Percentiles rank a stretch among this genome's conserved stretches.
Evolutionary conservation across 2,329 filamentous ascomycete genomes (phyloP).

Genomic region (Penicillium psychrosexuale): DNA sequence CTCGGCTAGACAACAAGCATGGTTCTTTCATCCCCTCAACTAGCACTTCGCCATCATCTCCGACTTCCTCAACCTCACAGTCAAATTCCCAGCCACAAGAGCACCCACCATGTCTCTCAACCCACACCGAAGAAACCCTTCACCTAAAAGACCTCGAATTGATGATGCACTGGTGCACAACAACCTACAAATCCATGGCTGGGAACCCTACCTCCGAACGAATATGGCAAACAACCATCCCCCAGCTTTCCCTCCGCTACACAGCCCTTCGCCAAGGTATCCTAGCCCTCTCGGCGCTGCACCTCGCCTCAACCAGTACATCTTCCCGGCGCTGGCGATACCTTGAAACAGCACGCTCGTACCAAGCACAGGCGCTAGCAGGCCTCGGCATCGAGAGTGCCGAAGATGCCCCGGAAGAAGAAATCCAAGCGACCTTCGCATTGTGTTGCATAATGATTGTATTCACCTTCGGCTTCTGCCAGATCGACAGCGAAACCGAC

Average conservation of each 20-base stretch:
- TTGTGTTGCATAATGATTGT: conserved; percentile 34
- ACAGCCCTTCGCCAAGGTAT: conserved; percentile 35
- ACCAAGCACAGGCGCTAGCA: conserved; percentile 26
- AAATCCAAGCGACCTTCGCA: conserved; percentile 38
- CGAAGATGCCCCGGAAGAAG: conserved; percentile 23
- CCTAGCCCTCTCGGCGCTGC: conserved; percentile 35
- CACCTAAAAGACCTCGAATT: conserved; percentile 33
- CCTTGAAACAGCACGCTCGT: conserved; percentile 28
- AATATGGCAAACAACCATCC: conserved; percentile 34
- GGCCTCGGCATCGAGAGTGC: conserved; percentile 22
- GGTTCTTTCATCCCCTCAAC: conserved; percentile 9
- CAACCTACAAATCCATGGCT: conserved; percentile 33
- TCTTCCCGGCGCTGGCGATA: conserved; percentile 22
- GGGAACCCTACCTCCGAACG: conserved; percentile 22
- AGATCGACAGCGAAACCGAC: conserved; percentile 14
- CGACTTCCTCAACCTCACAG: neutral
- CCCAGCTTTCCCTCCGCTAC: conserved; percentile 29
- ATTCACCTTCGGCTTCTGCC: conserved; percentile 35
- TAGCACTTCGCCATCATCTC: neutral
- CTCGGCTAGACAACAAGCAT: conserved; percentile 15
- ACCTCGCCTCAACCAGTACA: conserved; percentile 24
- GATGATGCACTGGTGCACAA: conserved; percentile 37
- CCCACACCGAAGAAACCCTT: conserved; percentile 12
- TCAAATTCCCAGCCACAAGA: neutral
- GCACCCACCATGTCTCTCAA: neutral